Evolutionary conservation across 2,329 filamentous ascomycete species (phyloP).

Genomic region (Trematosphaeria pertusa): DNA sequence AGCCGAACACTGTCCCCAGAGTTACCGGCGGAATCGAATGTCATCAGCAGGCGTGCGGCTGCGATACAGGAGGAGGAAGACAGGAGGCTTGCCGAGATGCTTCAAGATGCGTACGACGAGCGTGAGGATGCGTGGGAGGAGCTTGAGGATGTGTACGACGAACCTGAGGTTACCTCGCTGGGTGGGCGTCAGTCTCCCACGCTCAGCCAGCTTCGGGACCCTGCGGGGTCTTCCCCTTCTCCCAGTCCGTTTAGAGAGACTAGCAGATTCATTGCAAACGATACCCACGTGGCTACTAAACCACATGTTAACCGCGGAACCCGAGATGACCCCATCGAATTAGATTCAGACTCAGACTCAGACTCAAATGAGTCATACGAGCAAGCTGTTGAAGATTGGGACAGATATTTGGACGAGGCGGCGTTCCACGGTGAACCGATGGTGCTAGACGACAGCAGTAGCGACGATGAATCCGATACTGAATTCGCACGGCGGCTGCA

Average conservation of each 20-base stretch:
- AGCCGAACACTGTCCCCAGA: too few species aligned
- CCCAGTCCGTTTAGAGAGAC: not conserved
- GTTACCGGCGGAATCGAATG: not conserved
- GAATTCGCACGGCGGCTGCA: too few species aligned
- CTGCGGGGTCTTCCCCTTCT: not conserved
- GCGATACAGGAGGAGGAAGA: constrained; percentile 12
- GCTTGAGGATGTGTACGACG: not conserved
- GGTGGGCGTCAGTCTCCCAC: not conserved
- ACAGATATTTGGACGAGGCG: not conserved
- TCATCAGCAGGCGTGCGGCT: not conserved
- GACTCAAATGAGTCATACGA: constrained; percentile 5
- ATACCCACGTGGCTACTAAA: not conserved
- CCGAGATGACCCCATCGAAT: constrained; percentile 14
- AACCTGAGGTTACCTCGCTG: not conserved
- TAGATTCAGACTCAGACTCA: constrained; percentile 14
- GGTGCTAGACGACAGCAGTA: constrained; percentile 1
- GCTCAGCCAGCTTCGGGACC: not conserved
- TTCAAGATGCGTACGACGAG: constrained; percentile 12
- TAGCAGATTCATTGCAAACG: not conserved
- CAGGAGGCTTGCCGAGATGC: constrained; percentile 10
- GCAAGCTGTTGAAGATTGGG: not conserved
- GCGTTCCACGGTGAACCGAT: constrained; percentile 8
- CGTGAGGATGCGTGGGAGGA: too few species aligned
- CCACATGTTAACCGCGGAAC: constrained; percentile 6
- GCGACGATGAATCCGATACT: too few species aligned